phyloP scores from a whole-genome alignment of 1,284 basidiomycete species.

The Naganishia cerealis region DNA sequence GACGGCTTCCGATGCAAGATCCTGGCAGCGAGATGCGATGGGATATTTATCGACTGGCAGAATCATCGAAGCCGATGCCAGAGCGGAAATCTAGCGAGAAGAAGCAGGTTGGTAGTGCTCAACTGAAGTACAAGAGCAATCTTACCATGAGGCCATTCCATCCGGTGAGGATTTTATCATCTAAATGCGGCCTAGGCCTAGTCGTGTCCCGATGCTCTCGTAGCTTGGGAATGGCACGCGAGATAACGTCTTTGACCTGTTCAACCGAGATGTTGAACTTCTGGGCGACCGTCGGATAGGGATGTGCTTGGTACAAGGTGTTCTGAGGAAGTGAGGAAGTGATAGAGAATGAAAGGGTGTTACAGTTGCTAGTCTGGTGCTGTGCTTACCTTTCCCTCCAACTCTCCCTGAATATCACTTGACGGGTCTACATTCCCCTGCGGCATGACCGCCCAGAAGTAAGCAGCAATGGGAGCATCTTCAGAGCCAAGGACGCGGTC shows the following conservation, averaged over 20 bases:
- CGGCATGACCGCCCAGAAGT: conserved; percentile 52
- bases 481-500: conserved; percentile 48
- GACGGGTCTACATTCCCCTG: conserved; percentile 56
- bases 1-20: conserved; percentile 38
- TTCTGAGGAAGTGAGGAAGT: conserved; percentile 37
- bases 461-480: conserved; percentile 48
- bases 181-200: conserved; percentile 55
- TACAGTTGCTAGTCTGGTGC: neutral
- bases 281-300: conserved; percentile 34
- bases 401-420: conserved; percentile 56
- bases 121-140: neutral
- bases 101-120: conserved; percentile 16
- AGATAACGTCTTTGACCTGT: conserved; percentile 42
- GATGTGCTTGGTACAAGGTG: conserved; percentile 41
- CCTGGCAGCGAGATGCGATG: conserved; percentile 32
- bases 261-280: conserved; percentile 39
- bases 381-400: conserved; percentile 45
- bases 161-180: conserved; percentile 58
- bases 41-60: conserved; percentile 38
- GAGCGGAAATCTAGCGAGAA: conserved; percentile 40
- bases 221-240: conserved; percentile 41
- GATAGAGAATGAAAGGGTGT: neutral
- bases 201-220: conserved; percentile 51
- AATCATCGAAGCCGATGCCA: conserved; percentile 37
- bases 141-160: conserved; percentile 59